Evolutionary conservation across 331 rosid genomes (phyloP).

Genomic region (Spiraea crenata): DNA sequence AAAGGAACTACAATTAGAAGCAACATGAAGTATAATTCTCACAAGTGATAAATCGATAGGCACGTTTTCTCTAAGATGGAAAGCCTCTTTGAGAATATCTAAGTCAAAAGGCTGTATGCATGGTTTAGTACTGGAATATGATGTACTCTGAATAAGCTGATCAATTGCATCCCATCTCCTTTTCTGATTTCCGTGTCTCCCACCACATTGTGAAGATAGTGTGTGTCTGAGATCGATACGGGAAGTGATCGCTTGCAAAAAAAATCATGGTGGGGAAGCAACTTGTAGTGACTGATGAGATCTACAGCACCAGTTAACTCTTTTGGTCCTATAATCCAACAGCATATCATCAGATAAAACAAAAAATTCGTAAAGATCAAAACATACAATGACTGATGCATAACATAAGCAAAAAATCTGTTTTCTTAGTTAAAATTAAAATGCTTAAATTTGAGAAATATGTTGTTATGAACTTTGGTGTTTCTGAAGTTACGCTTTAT

Average conservation of each 20-base stretch:
- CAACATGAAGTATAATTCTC: constrained; percentile 37
- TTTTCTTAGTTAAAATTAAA: neutral
- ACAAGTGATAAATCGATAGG: constrained; percentile 81
- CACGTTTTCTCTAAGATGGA: constrained; percentile 76
- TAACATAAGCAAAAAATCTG: neutral
- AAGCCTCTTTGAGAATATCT: constrained; percentile 79
- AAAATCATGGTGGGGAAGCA: constrained; percentile 78
- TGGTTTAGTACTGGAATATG: constrained; percentile 55
- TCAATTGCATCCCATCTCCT: constrained; percentile 98
- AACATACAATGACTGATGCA: neutral
- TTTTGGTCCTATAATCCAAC: constrained; percentile 67
- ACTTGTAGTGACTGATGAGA: constrained; percentile 86
- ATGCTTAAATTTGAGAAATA: neutral
- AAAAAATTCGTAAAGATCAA: neutral
- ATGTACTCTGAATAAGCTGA: constrained; percentile 80
- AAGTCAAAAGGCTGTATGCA: constrained; percentile 86
- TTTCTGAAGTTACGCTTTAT: neutral
- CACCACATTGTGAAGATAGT: too few relatives aligned
- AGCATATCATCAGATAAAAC: neutral
- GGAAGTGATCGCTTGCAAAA: constrained; percentile 97
- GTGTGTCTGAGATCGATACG: constrained; percentile 78
- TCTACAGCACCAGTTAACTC: constrained; percentile 95
- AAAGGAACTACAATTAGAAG: constrained; percentile 8
- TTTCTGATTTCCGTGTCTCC: constrained; percentile 91
- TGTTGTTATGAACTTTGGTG: neutral